Percentiles rank a stretch among this genome's conserved stretches.
phyloP scores from a whole-genome alignment of 768 basidiomycete species.

The Lactarius tabidus region DNA sequence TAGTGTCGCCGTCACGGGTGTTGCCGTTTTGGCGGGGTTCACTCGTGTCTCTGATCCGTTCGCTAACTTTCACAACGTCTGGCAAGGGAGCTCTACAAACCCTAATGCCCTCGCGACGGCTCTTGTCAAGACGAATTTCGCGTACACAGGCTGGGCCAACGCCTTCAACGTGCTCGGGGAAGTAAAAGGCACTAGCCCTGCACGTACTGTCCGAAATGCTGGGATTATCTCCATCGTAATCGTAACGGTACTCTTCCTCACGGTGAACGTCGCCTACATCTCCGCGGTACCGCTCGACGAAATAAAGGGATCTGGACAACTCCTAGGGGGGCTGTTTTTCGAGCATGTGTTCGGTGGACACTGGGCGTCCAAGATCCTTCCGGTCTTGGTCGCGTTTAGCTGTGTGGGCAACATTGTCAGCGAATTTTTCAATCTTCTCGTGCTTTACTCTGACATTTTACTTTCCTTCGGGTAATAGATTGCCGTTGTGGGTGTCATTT shows the following conservation, averaged over 20 bases:
- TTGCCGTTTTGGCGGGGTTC: conserved; percentile 30
- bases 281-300: conserved; percentile 42
- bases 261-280: conserved; percentile 42
- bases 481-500: conserved; percentile 24
- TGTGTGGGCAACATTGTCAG: conserved; percentile 30
- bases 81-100: conserved; percentile 30
- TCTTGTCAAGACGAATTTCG: conserved; percentile 32
- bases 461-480: conserved; percentile 32
- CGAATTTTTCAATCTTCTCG: conserved; percentile 39
- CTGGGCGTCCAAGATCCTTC: conserved; percentile 27
- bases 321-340: conserved; percentile 50
- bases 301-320: conserved; percentile 41
- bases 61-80: conserved; percentile 32
- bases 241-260: conserved; percentile 45
- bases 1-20: conserved; percentile 30
- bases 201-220: conserved; percentile 44
- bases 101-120: conserved; percentile 30
- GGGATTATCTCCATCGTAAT: conserved; percentile 44
- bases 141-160: conserved; percentile 37
- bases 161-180: conserved; percentile 47
- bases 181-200: conserved; percentile 36
- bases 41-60: conserved; percentile 31
- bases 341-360: conserved; percentile 44
- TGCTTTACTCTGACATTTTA: conserved; percentile 36
- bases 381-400: conserved; percentile 22